Percentiles rank a stretch among this genome's conserved stretches.
Evolutionary conservation across 805 yeast species (phyloP).

Genomic region (Saturnispora besseyi): DNA sequence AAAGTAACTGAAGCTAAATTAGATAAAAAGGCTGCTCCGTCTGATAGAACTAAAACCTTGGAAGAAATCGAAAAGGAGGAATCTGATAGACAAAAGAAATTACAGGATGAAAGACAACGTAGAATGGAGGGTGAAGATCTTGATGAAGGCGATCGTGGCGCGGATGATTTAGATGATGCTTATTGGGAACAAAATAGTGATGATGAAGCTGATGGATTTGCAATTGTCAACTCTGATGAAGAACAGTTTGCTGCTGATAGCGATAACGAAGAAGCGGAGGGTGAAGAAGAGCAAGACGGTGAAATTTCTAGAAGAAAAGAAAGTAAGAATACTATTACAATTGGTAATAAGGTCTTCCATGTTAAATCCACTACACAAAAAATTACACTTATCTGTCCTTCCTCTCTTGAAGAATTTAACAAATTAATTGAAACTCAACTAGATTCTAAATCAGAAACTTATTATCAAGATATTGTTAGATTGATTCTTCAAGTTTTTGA

Average conservation of each 20-base stretch:
- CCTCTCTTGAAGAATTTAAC: slow-evolving; percentile 35
- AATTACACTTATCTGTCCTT: slow-evolving; percentile 37
- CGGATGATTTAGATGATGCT: slow-evolving; percentile 61
- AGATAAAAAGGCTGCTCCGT: slow-evolving; percentile 72
- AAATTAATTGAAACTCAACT: slow-evolving; percentile 17
- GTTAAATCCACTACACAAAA: slow-evolving; percentile 12
- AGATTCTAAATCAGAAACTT: slow-evolving; percentile 17
- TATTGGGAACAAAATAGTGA: slow-evolving; percentile 56
- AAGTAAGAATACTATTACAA: slow-evolving; percentile 22
- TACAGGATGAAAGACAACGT: slow-evolving; percentile 59
- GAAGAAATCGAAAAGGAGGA: slow-evolving; percentile 59
- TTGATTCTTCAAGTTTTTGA: slow-evolving; percentile 48
- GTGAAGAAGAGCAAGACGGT: slow-evolving; percentile 19
- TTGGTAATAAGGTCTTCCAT: slow-evolving; percentile 27
- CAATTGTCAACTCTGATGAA: slow-evolving; percentile 35
- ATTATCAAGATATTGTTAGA: slow-evolving; percentile 35
- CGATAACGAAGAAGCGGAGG: slow-evolving; percentile 28
- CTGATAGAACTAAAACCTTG: slow-evolving; percentile 71
- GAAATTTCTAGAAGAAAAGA: slow-evolving; percentile 9
- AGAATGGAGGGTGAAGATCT: slow-evolving; percentile 61
- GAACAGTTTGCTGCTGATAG: slow-evolving; percentile 26
- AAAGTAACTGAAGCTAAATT: slow-evolving; percentile 57
- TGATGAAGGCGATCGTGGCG: slow-evolving; percentile 35
- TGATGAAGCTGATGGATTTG: slow-evolving; percentile 35
- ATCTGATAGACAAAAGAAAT: slow-evolving; percentile 46